Conservation (phyloP, 192 early-diverging fungal genomes). For the Coemansia sp. region DNA sequence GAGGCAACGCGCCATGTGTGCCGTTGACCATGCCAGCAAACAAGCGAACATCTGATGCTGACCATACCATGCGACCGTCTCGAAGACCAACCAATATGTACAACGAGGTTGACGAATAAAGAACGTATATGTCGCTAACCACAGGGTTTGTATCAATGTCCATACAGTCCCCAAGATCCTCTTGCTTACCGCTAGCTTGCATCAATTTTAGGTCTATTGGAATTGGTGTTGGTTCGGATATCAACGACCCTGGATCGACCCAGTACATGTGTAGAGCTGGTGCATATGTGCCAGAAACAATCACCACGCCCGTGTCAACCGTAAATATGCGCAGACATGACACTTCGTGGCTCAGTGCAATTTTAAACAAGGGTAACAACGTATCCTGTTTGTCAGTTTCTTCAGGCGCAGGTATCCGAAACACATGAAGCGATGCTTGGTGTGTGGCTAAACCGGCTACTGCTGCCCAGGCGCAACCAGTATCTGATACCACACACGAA, state of each 20-base stretch:
- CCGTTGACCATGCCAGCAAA: neutral
- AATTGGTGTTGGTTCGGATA: neutral
- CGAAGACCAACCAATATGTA: slow-evolving; percentile 37
- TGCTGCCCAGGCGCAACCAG: neutral
- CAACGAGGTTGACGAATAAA: neutral
- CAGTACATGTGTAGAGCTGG: slow-evolving; percentile 13
- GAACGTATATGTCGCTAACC: slow-evolving; percentile 32
- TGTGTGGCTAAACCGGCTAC: slow-evolving; percentile 3
- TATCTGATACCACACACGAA: neutral
- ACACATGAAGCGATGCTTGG: neutral
- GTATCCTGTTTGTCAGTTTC: neutral
- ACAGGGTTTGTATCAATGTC: slow-evolving; percentile 1
- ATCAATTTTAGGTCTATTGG: neutral
- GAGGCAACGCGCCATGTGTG: neutral
- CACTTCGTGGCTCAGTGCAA: slow-evolving; percentile 11
- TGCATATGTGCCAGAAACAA: slow-evolving; percentile 25
- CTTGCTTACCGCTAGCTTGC: neutral
- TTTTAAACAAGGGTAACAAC: neutral
- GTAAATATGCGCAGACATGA: slow-evolving; percentile 30
- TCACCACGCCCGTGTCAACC: neutral
- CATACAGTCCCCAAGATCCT: neutral
- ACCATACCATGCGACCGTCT: slow-evolving; percentile 15
- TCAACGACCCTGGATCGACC: neutral
- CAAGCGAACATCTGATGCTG: neutral
- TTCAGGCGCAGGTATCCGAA: neutral